Conservation (phyloP, 2,329 filamentous ascomycete genomes). For the Colletotrichum caudatum region DNA sequence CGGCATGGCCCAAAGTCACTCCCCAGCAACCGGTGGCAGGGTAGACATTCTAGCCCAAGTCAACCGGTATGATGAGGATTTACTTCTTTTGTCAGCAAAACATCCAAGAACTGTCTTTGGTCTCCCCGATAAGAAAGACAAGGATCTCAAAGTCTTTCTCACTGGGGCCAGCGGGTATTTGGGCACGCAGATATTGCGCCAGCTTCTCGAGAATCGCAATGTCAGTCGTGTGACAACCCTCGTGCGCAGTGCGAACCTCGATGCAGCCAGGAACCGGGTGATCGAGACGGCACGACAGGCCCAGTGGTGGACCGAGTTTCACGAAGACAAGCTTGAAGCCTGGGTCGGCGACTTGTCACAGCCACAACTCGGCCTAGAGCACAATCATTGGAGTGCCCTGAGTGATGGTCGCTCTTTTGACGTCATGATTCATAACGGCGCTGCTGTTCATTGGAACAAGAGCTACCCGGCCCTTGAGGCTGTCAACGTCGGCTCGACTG, state of each 20-base stretch:
- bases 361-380: background rate
- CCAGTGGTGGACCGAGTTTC: conserved; percentile 31
- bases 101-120: no score
- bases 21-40: accelerated
- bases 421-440: conserved; percentile 21
- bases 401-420: conserved; percentile 1
- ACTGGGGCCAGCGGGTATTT: conserved; percentile 26
- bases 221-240: conserved; percentile 3
- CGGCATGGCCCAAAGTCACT: accelerated
- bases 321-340: conserved; percentile 21
- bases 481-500: conserved; percentile 19
- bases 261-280: background rate
- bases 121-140: background rate
- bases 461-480: conserved; percentile 25
- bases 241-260: background rate
- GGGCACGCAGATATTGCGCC: conserved; percentile 31
- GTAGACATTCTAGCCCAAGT: conserved; percentile 17
- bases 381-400: background rate
- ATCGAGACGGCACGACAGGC: background rate
- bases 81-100: background rate
- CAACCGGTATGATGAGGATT: background rate
- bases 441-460: conserved; percentile 33
- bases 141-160: conserved; percentile 12
- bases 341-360: conserved; percentile 20
- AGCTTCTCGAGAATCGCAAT: background rate